Percentiles rank a stretch among this genome's conserved stretches.
Evolutionary conservation across 1,139 yeast genomes (phyloP).

Genomic region (Kodamaea sp.): DNA sequence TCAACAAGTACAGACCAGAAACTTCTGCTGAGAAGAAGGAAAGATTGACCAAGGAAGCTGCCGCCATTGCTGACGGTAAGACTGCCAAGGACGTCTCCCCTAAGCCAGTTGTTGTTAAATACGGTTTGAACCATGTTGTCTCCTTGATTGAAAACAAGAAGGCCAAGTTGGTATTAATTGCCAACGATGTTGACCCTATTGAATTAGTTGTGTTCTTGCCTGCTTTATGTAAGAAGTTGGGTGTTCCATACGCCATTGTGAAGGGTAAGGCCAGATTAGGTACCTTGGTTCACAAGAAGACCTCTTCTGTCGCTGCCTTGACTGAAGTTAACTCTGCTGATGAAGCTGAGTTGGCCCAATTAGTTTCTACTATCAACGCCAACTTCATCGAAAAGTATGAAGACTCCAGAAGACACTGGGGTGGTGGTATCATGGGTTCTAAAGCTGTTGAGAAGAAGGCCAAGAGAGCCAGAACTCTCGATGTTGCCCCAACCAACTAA

Average conservation of each 20-base stretch:
- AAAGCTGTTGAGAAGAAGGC: constrained; percentile 78
- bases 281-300: constrained; percentile 95
- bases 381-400: constrained; percentile 93
- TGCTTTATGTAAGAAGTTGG: constrained; percentile 98
- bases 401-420: constrained; percentile 97
- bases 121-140: constrained; percentile 98
- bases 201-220: constrained; percentile 96
- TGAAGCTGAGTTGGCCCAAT: constrained; percentile 90
- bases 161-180: constrained; percentile 94
- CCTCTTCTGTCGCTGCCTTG: constrained; percentile 94
- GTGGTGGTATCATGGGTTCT: constrained; percentile 98
- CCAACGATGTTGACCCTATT: constrained; percentile 98
- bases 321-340: constrained; percentile 93
- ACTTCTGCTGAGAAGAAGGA: constrained; percentile 96
- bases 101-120: constrained; percentile 94
- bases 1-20: constrained; percentile 99
- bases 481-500: constrained; percentile 22
- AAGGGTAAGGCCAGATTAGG: constrained; percentile 99
- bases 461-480: constrained; percentile 46
- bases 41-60: constrained; percentile 98
- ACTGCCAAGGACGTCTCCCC: constrained; percentile 92
- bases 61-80: constrained; percentile 97
- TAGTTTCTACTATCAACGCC: constrained; percentile 87
- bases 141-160: constrained; percentile 96
- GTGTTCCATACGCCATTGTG: constrained; percentile 97